phyloP scores from a whole-genome alignment of 1,284 basidiomycete species.

The Ceratobasidium sp. region DNA sequence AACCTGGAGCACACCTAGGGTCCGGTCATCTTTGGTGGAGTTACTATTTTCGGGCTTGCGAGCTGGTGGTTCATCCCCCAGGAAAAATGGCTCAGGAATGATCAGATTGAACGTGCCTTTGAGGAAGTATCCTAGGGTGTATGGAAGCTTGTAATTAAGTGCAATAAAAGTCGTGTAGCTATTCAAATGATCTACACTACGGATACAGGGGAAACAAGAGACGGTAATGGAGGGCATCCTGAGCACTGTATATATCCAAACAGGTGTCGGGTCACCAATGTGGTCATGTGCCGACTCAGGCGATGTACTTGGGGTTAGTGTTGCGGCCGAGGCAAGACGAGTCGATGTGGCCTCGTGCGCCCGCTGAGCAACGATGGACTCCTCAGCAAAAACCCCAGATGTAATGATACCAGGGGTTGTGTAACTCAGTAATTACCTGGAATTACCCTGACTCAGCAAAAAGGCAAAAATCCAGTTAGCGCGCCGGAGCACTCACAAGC shows the following conservation, averaged over 20 bases:
- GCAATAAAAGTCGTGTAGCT: not conserved
- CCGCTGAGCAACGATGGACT: no score
- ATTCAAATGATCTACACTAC: no score
- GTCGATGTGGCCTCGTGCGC: no score
- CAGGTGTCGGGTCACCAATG: not conserved
- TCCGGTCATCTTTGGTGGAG: slow-evolving; percentile 50
- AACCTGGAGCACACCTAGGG: slow-evolving; percentile 45
- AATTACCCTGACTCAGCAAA: no score
- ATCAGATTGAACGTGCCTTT: slow-evolving; percentile 50
- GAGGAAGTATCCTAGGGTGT: slow-evolving; percentile 42
- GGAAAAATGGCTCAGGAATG: slow-evolving; percentile 52
- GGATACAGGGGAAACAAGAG: not conserved
- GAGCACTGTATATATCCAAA: not conserved
- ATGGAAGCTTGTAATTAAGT: not conserved
- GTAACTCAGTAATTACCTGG: no score
- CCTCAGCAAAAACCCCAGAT: no score
- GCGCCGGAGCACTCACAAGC: no score
- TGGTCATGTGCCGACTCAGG: not conserved
- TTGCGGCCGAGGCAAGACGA: no score
- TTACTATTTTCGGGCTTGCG: slow-evolving; percentile 53
- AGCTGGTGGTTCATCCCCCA: slow-evolving; percentile 53
- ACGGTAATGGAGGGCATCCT: not conserved
- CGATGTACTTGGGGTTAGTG: no score
- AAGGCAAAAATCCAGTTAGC: no score
- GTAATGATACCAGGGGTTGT: no score